These are phyloP conservation scores for Eremothecium gossypii DNA, from an alignment of 1,139 yeast species.

Conservation along the genomic window DNA sequence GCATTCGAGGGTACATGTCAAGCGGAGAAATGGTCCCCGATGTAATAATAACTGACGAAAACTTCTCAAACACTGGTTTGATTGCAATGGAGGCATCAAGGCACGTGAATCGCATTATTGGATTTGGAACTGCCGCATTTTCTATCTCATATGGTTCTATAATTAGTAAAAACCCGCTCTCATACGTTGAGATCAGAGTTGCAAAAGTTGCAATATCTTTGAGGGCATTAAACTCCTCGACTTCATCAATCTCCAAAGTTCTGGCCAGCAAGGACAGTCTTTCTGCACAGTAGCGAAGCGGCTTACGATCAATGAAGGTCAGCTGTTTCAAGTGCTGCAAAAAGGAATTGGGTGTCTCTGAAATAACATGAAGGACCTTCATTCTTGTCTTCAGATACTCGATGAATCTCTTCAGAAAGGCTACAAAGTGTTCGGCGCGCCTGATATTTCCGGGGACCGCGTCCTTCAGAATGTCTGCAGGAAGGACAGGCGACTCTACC, in stretches of 20 bases:
- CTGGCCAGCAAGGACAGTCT: constrained; percentile 78
- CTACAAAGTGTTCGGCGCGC: constrained; percentile 92
- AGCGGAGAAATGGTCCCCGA: constrained; percentile 97
- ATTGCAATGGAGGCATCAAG: constrained; percentile 96
- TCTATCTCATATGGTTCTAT: constrained; percentile 96
- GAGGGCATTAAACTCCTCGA: constrained; percentile 86
- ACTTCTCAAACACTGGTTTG: constrained; percentile 90
- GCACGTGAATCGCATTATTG: constrained; percentile 89
- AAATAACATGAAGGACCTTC: constrained; percentile 94
- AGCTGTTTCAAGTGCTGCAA: constrained; percentile 85
- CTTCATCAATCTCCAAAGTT: constrained; percentile 76
- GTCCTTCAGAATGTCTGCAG: constrained; percentile 76
- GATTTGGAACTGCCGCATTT: constrained; percentile 95
- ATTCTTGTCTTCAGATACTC: constrained; percentile 93
- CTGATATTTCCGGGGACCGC: constrained; percentile 97
- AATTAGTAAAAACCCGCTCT: constrained; percentile 81
- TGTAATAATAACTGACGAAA: constrained; percentile 89
- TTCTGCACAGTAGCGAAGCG: constrained; percentile 85
- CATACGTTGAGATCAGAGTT: constrained; percentile 89
- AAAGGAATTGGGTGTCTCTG: constrained; percentile 92
- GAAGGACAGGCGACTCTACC: constrained; percentile 80
- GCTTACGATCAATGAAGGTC: constrained; percentile 87
- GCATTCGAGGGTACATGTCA: constrained; percentile 98
- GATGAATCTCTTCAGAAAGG: constrained; percentile 82
- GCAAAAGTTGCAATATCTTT: constrained; percentile 97